These are phyloP conservation scores for Schrenkiella parvula DNA, from an alignment of 345 rosid genomes.

Conservation along the genomic window DNA sequence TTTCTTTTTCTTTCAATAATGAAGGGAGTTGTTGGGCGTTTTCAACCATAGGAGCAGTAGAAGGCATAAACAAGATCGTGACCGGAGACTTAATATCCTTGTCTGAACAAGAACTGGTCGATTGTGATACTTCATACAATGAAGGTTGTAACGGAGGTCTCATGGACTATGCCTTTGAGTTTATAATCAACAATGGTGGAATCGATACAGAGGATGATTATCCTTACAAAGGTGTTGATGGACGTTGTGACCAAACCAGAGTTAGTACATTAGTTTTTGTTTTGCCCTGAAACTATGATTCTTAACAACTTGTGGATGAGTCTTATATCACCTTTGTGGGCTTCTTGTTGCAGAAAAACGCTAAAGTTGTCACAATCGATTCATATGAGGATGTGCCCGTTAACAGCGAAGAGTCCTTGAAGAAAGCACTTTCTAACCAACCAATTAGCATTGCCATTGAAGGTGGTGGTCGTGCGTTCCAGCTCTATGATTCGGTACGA, in stretches of 20 bases:
- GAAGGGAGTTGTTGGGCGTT: slow-evolving; percentile 96
- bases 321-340: not conserved
- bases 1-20: not conserved
- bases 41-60: slow-evolving; percentile 76
- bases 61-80: slow-evolving; percentile 72
- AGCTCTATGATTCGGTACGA: slow-evolving; percentile 41
- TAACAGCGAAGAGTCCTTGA: slow-evolving; percentile 53
- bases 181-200: slow-evolving; percentile 66
- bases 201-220: slow-evolving; percentile 67
- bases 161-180: slow-evolving; percentile 74
- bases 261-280: slow-evolving; percentile 30
- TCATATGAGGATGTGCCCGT: slow-evolving; percentile 57
- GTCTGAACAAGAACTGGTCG: slow-evolving; percentile 83
- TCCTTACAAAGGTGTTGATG: slow-evolving; percentile 52
- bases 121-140: slow-evolving; percentile 59
- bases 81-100: slow-evolving; percentile 54
- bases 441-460: slow-evolving; percentile 76
- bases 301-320: not conserved
- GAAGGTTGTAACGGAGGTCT: slow-evolving; percentile 87
- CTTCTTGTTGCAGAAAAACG: slow-evolving; percentile 51
- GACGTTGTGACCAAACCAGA: slow-evolving; percentile 49
- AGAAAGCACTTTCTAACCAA: slow-evolving; percentile 68
- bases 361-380: slow-evolving; percentile 55
- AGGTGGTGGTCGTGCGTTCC: slow-evolving; percentile 66
- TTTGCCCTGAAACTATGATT: not conserved